Conservation (phyloP, 2,329 filamentous ascomycete genomes). For the Aciculosporium take region DNA sequence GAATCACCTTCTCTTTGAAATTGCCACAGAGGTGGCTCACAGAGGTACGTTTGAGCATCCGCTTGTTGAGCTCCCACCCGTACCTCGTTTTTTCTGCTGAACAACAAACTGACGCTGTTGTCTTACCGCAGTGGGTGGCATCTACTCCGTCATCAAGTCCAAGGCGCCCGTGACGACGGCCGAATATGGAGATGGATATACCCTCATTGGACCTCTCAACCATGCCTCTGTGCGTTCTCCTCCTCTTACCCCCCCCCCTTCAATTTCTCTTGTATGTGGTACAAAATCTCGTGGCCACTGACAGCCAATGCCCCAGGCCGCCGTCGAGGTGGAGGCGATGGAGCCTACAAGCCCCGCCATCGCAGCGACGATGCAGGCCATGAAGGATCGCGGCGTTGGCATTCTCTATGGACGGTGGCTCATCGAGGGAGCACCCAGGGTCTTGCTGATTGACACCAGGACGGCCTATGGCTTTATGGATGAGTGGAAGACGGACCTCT, state of each 20-base stretch:
- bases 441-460: constrained; percentile 87
- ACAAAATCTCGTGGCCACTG: neutral
- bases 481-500: constrained; percentile 95
- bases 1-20: constrained; percentile 91
- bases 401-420: constrained; percentile 93
- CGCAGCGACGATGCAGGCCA: constrained; percentile 70
- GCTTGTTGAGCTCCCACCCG: too few species aligned
- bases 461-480: constrained; percentile 82
- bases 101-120: neutral
- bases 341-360: constrained; percentile 71
- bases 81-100: neutral
- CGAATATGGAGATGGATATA: constrained; percentile 97
- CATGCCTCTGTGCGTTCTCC: constrained; percentile 57
- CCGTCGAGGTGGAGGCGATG: constrained; percentile 93
- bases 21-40: constrained; percentile 95
- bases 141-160: constrained; percentile 98
- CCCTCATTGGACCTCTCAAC: constrained; percentile 87
- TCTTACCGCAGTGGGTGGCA: constrained; percentile 62
- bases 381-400: constrained; percentile 81
- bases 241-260: neutral
- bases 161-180: constrained; percentile 95
- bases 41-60: constrained; percentile 62
- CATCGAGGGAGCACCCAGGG: constrained; percentile 88
- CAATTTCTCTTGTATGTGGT: constrained; percentile 1
- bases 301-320: constrained; percentile 44